Percentiles rank a stretch among this genome's conserved stretches.
These are phyloP conservation scores for Acidiella bohemica DNA, from an alignment of 495 filamentous ascomycete species.

Conservation along the genomic window DNA sequence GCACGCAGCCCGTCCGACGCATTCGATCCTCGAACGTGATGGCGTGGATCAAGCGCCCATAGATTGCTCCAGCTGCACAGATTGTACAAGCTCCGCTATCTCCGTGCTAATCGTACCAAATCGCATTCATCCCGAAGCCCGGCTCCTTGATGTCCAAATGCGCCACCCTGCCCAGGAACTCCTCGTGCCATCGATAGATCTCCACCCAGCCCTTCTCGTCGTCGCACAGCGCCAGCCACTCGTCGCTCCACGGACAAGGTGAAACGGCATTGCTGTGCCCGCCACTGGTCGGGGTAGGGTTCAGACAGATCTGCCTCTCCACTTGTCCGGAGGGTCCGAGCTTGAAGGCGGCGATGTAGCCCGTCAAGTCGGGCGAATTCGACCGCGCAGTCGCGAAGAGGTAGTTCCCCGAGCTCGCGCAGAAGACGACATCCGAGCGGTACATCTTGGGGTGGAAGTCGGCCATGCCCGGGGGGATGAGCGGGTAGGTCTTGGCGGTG, in stretches of 20 bases:
- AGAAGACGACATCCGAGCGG: slow-evolving; percentile 62
- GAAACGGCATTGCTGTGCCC: slow-evolving; percentile 75
- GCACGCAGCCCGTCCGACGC: too few relatives aligned
- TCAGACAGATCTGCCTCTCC: slow-evolving; percentile 61
- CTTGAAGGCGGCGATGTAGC: slow-evolving; percentile 67
- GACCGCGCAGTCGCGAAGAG: slow-evolving; percentile 71
- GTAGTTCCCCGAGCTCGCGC: slow-evolving; percentile 50
- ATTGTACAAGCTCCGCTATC: background rate
- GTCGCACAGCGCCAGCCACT: slow-evolving; percentile 74
- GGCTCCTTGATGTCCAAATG: slow-evolving; percentile 61
- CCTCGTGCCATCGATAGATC: slow-evolving; percentile 70
- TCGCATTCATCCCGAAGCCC: slow-evolving; percentile 81
- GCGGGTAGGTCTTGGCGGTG: slow-evolving; percentile 59
- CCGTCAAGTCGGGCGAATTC: slow-evolving; percentile 54
- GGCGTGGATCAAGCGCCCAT: too few relatives aligned
- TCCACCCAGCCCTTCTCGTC: slow-evolving; percentile 76
- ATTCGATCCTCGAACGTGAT: too few relatives aligned
- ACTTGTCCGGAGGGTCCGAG: slow-evolving; percentile 55
- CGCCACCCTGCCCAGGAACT: slow-evolving; percentile 62
- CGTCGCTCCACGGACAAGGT: slow-evolving; percentile 67
- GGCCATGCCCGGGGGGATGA: slow-evolving; percentile 54
- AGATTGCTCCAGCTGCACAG: too few relatives aligned
- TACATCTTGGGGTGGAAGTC: slow-evolving; percentile 39
- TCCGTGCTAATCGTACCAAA: slow-evolving; percentile 61
- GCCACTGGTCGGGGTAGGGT: slow-evolving; percentile 71